Conservation (phyloP, 805 yeast species). For the Saccharomycopsis fibuligera region DNA sequence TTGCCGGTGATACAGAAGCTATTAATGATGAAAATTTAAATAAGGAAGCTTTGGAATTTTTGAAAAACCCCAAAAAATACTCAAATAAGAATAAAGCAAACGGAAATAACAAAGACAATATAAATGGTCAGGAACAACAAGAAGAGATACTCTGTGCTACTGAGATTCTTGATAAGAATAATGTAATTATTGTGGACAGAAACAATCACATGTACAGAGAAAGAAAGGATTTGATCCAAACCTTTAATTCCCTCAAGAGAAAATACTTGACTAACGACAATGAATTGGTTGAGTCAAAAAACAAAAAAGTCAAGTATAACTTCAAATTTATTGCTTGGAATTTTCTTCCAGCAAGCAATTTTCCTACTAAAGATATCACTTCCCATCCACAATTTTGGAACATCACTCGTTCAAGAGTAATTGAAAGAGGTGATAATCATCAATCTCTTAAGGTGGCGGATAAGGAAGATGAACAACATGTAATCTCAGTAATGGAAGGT, state of each 20-base stretch:
- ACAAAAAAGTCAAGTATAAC: conserved; percentile 19
- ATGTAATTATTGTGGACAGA: conserved; percentile 69
- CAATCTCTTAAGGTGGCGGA: conserved; percentile 58
- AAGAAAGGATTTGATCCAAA: conserved; percentile 56
- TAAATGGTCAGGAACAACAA: too few relatives aligned
- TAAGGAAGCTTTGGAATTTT: conserved; percentile 3
- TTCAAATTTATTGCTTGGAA: conserved; percentile 63
- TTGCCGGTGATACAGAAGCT: conserved; percentile 20
- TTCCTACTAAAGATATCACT: conserved; percentile 23
- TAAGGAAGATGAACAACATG: conserved; percentile 31
- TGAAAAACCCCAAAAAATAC: not conserved
- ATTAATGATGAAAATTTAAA: conserved; percentile 9
- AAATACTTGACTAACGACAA: conserved; percentile 1
- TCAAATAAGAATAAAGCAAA: not conserved
- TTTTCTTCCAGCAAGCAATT: conserved; percentile 38
- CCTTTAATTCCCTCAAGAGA: conserved; percentile 27
- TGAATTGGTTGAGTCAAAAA: not conserved
- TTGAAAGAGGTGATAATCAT: conserved; percentile 77
- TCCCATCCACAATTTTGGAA: conserved; percentile 37
- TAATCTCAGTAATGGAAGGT: conserved; percentile 63
- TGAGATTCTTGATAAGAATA: conserved; percentile 26
- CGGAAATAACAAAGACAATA: not conserved
- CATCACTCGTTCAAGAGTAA: conserved; percentile 54
- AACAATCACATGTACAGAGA: conserved; percentile 75
- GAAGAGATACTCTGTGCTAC: too few relatives aligned